Base-by-base conservation (phyloP, 2,329 filamentous ascomycete species). In the Colletotrichum cereale region DNA sequence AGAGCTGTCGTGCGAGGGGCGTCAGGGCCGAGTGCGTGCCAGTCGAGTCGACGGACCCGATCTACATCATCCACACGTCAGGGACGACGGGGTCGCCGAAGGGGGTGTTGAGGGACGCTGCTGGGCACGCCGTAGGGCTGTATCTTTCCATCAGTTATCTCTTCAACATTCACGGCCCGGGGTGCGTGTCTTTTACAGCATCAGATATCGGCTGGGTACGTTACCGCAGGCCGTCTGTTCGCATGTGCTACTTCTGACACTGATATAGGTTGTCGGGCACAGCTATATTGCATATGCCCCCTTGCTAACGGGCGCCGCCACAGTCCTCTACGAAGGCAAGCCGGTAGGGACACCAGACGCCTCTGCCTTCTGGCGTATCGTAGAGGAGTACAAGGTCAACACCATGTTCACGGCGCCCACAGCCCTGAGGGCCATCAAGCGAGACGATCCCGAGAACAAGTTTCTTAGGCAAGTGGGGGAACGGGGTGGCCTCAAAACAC, bases 21-120 rank as follows among this genome's bases (percentile, higher is more conserved):
- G 76, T 95, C 44, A 91, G 87, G 77, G 93, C 93, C 0, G 91
- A 87, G 8, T 92, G 93, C 68, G 94, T 97, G 16, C 90, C 95
- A 0, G 90, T 97, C 2, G 90, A 88, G 73, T 93, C 93, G 63
- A 91, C 88, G 10, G 94, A 97, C 75, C 89, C 89, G 1, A 83
- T 97, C n/a, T 97, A 98, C 80, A 93, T 97, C 75, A 97, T 97
- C 69, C 96, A 97, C 79, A 97, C 94, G 0, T 94, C 91, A 62
- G 91, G 94, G 16, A 97, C 94, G 0, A 97, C 94, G 0, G 94
- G 94, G 1, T 80, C 90, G 10, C 94, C 94, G 0, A 97, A 97
- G 81, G 94, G 94, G 0, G 94, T 97, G 0, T 80, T 96, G 21
- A 87, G 95, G 52, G 92, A 96, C 78, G 93, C 93, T 1, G 95